Evolutionary conservation across 345 rosid genomes (phyloP), one percentile per base, ranked within the genome.

Genomic region (Lumnitzera littorea): DNA sequence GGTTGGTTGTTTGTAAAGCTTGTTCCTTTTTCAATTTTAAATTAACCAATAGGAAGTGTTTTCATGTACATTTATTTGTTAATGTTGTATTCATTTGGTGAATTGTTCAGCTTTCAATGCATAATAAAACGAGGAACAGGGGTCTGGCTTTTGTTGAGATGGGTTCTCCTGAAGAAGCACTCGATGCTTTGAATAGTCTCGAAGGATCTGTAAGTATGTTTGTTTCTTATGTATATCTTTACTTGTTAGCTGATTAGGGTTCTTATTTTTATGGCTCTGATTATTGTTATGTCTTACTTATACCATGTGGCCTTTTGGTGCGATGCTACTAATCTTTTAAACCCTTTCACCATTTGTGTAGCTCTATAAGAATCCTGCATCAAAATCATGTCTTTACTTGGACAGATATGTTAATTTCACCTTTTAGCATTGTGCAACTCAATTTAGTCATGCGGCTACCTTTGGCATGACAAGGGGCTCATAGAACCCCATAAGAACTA

Each of bases 101-200:
- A 16, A 9, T 43, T 53, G 25, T 70, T 15, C 24, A 91, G 98
- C 86, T 91, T 66, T 86, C 96, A 12, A 91, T 84, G 98, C 66
- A 83, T 65, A 82, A 66, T 70, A 82, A 80, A 72, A 80, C 74
- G 65, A 81, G 67, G 67, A 86, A 86, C 65, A 72, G 96, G 70
- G 95, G 96, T 43, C 74, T 88, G 71, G 95, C 82, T 12, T 88
- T 91, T 75, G 84, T 88, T 48, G 72, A 78, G 55, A 86, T 91
- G 90, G 83, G 72, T 55, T 86, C 98, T 2, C 78, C 87, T 48
- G 95, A 82, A 68, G 90, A 91, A 57, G 96, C 96, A 71, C 61
- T 62, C 50, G 46, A 71, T 61, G 91, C 96, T 67, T 78, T 83
- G 59, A 56, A 61, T 24, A 70, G 76, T 73, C 89, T 91, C 27